Conservation (phyloP, 495 filamentous ascomycete genomes). For the Penicillium odoratum region DNA sequence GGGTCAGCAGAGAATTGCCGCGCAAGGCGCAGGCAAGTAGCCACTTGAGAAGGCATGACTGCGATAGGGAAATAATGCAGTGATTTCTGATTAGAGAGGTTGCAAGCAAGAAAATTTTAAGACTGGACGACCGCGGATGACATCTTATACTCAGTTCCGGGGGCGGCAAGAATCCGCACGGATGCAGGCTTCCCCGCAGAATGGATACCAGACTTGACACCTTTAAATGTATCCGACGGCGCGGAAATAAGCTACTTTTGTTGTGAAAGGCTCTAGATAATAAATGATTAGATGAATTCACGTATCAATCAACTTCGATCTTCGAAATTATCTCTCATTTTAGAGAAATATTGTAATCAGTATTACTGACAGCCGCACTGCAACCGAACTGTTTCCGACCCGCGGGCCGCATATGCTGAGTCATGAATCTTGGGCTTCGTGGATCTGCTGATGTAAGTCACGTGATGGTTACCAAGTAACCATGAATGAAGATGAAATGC, state of each 20-base stretch:
- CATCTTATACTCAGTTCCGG: slow-evolving; percentile 11
- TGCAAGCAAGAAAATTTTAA: neutral
- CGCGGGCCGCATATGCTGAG: slow-evolving; percentile 25
- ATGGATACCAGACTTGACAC: neutral
- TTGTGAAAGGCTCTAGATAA: neutral
- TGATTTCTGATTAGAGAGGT: neutral
- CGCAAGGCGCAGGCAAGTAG: slow-evolving; percentile 45
- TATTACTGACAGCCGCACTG: slow-evolving; percentile 7
- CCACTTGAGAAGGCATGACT: slow-evolving; percentile 48
- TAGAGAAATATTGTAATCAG: neutral
- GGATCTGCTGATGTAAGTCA: no score
- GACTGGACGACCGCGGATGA: neutral
- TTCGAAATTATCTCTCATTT: neutral
- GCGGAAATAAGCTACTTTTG: neutral
- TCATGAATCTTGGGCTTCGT: neutral
- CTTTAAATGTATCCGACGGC: neutral
- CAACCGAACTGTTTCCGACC: slow-evolving; percentile 28
- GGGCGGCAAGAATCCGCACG: slow-evolving; percentile 7
- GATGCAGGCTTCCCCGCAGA: slow-evolving; percentile 5
- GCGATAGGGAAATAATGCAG: neutral
- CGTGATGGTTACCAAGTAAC: no score
- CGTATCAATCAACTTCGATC: neutral
- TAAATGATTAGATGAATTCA: neutral
- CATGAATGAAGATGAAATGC: no score
- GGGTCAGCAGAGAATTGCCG: slow-evolving; percentile 41